These are phyloP conservation scores for Rhizophlyctis rosea DNA, from an alignment of 192 early-diverging fungal species.

Conservation along the genomic window DNA sequence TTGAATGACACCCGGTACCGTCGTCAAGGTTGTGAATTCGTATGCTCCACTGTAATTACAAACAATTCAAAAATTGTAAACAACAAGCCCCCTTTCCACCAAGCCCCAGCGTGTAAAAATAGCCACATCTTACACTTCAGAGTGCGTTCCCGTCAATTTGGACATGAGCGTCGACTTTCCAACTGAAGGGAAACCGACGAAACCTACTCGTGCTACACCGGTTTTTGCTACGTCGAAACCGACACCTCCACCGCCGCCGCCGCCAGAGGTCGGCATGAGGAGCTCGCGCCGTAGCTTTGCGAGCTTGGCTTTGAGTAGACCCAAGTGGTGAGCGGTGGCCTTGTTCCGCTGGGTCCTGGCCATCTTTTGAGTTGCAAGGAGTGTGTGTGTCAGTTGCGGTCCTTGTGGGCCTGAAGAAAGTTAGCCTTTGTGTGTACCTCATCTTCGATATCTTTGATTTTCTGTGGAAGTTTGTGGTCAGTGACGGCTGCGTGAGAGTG, in stretches of 20 bases:
- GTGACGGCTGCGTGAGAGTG: too few species aligned
- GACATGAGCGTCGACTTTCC: slow-evolving; percentile 98
- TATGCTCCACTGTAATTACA: slow-evolving; percentile 64
- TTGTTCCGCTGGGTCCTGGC: slow-evolving; percentile 87
- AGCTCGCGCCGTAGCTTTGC: slow-evolving; percentile 96
- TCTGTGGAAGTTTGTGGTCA: too few species aligned
- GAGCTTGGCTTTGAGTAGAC: slow-evolving; percentile 83
- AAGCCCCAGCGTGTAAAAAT: too few species aligned
- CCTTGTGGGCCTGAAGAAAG: too few species aligned
- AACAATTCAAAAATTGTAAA: not conserved
- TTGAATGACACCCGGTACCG: slow-evolving; percentile 92
- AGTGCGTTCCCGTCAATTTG: slow-evolving; percentile 94
- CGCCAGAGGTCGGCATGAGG: slow-evolving; percentile 75
- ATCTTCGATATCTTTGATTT: slow-evolving; percentile 64
- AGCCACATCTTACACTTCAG: slow-evolving; percentile 66
- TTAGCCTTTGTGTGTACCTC: slow-evolving; percentile 40
- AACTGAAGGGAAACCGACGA: slow-evolving; percentile 96
- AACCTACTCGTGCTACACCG: slow-evolving; percentile 97
- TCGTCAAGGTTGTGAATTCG: slow-evolving; percentile 99
- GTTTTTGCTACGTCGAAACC: slow-evolving; percentile 99
- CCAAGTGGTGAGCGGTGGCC: slow-evolving; percentile 93
- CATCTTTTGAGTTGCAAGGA: too few species aligned
- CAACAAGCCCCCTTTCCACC: not conserved
- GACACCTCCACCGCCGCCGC: slow-evolving; percentile 86
- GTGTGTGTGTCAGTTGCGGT: too few species aligned